phyloP scores from a whole-genome alignment of 305 asterid species.

The Caryopteris hybrid region DNA sequence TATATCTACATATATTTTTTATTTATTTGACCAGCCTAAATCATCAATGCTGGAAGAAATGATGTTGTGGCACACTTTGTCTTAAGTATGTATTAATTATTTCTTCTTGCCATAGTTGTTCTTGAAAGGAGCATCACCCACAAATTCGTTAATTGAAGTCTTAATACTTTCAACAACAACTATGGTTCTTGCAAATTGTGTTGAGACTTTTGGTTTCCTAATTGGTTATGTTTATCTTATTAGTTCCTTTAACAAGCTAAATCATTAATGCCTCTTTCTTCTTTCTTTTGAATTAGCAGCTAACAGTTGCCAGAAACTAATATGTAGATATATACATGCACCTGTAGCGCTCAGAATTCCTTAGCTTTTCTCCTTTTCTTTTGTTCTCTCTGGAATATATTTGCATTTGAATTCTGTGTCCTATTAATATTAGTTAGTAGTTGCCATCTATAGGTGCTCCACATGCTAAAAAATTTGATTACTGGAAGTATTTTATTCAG shows the following conservation, averaged over 20 bases:
- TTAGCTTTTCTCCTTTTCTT: background rate
- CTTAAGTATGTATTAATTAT: background rate
- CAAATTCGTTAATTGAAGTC: background rate
- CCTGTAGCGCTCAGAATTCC: no score
- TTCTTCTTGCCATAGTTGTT: background rate
- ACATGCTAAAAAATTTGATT: background rate
- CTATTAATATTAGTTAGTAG: background rate
- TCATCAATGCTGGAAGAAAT: background rate
- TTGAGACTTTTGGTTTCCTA: background rate
- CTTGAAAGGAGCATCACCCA: background rate
- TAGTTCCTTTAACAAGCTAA: background rate
- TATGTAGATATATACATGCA: no score
- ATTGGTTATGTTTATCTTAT: background rate
- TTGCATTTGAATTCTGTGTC: background rate
- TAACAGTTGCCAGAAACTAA: background rate
- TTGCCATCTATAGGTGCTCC: background rate
- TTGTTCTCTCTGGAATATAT: background rate
- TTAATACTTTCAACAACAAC: background rate
- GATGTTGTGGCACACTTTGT: background rate
- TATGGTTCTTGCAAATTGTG: background rate
- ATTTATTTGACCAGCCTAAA: background rate
- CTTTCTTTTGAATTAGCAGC: background rate
- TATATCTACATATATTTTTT: slow-evolving; percentile 11
- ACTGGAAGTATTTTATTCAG: background rate
- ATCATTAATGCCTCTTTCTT: background rate